phyloP scores from a whole-genome alignment of 352 stramenopile species.

The Globisporangium abappressorium region DNA sequence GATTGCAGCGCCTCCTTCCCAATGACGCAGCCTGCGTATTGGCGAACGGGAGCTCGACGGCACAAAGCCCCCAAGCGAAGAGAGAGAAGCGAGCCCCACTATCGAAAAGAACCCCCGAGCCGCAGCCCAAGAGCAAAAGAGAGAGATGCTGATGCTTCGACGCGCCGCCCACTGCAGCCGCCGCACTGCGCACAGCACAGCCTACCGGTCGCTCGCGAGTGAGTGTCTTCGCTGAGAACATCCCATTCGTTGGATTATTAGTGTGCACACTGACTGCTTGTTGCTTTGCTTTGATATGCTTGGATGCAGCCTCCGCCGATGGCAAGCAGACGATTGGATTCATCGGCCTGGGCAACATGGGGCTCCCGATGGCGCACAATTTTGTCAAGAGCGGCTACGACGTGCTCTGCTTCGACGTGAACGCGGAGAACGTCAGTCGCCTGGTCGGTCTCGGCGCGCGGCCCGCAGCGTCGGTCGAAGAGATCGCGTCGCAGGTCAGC shows the following conservation, averaged over 20 bases:
- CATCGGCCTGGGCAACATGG: conserved; percentile 93
- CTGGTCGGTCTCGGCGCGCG: conserved; percentile 33
- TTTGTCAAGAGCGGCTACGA: conserved; percentile 63
- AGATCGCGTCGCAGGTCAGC: conserved; percentile 31
- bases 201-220: conserved; percentile 11
- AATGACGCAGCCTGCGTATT: background rate
- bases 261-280: background rate
- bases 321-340: conserved; percentile 62
- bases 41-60: too few relatives aligned
- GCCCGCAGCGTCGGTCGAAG: conserved; percentile 33
- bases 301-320: background rate
- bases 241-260: background rate
- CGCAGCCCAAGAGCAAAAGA: background rate
- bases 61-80: background rate
- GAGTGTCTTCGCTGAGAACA: background rate
- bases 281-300: background rate
- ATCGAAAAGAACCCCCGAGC: background rate
- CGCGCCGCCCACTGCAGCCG: background rate
- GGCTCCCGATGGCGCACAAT: conserved; percentile 88
- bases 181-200: background rate
- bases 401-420: conserved; percentile 64
- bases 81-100: background rate
- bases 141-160: conserved; percentile 6
- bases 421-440: conserved; percentile 25
- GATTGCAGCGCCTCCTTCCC: background rate